Base-by-base conservation (phyloP, 1,284 basidiomycete genomes). In the Agaricales sp. region DNA sequence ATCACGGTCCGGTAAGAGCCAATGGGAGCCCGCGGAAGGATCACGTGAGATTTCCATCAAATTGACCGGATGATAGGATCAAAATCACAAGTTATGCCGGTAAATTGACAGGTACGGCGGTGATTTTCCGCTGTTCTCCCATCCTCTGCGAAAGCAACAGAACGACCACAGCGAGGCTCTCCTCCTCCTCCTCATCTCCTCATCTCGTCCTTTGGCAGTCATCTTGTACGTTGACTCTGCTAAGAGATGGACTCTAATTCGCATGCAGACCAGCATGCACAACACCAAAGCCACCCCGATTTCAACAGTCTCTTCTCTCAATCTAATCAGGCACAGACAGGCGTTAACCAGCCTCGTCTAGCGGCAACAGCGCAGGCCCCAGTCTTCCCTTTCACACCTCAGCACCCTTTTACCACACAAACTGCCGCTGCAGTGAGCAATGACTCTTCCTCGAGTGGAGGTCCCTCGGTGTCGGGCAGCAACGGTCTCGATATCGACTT, bases 321-420 rank as follows among this genome's bases (percentile, higher is more conserved):
- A 41, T 30, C 26, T 30, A 30, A 30, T 30, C 26, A 30, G 26
- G 6, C 26, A 6, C 39, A 41, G 6, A 6, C 39, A n/a, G 19
- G 6, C 6, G 8, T 16, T 6, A 41, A 41, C 39, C 6, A 41
- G 4, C 39, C 13, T 20, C 4, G 6, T 20, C 8, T 16, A 16
- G 18, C 6, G 4, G 8, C 6, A 4, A 8, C 6, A 6, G 13
- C 61, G 3, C 4, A 52, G 1, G 16, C 52, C 3, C 12, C 60
- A 0, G 13, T 52, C 0, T 45, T 54, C 1, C 51, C 58, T 1
- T 55, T 59, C n/a, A 49, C 59, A 2, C 48, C 60, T 1, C 39
- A 41, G 8, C 39, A 41, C 8, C 39, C 39, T 8, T 41, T 41
- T 20, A 11, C 13, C 16, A n/a, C n/a, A n/a, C n/a, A n/a, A n/a